A percentile compares a stretch with the other conserved stretches of the same genome.
Evolutionary conservation across 495 filamentous ascomycete species (phyloP).

Genomic region (Aspergillus wentii): DNA sequence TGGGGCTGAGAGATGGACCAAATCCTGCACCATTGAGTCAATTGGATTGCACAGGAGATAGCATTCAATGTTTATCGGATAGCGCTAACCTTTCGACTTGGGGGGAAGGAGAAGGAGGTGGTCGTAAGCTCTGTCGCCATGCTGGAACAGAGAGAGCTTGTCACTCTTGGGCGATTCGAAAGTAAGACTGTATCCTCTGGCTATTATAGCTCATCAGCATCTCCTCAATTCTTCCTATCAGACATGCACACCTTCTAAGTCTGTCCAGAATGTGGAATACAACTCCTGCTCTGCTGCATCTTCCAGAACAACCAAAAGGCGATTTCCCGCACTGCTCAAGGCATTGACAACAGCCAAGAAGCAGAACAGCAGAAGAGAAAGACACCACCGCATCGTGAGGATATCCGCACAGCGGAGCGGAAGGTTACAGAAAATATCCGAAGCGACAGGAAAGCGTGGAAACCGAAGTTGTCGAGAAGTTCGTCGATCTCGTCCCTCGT

Average conservation of each 20-base stretch:
- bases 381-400: conserved; percentile 67
- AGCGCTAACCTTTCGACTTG: conserved; percentile 73
- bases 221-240: neutral
- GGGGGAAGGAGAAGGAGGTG: conserved; percentile 83
- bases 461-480: conserved; percentile 16
- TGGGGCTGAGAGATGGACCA: conserved; percentile 81
- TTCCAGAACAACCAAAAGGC: conserved; percentile 83
- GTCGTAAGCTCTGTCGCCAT: conserved; percentile 85
- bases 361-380: conserved; percentile 62
- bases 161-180: conserved; percentile 87
- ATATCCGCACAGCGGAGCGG: conserved; percentile 38
- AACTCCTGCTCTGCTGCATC: conserved; percentile 69
- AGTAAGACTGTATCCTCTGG: conserved; percentile 71
- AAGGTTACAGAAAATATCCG: conserved; percentile 12
- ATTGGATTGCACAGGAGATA: conserved; percentile 9
- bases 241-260: conserved; percentile 65
- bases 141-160: conserved; percentile 72
- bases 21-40: conserved; percentile 54
- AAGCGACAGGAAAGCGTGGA: conserved; percentile 13
- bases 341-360: conserved; percentile 65
- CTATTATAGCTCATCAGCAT: conserved; percentile 41
- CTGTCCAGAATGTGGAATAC: conserved; percentile 78
- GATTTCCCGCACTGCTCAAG: conserved; percentile 72
- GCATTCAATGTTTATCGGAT: neutral
- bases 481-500: too few species aligned